These are phyloP conservation scores for Sphaerulina vaccinii DNA, from an alignment of 2,329 filamentous ascomycete species.

Conservation along the genomic window DNA sequence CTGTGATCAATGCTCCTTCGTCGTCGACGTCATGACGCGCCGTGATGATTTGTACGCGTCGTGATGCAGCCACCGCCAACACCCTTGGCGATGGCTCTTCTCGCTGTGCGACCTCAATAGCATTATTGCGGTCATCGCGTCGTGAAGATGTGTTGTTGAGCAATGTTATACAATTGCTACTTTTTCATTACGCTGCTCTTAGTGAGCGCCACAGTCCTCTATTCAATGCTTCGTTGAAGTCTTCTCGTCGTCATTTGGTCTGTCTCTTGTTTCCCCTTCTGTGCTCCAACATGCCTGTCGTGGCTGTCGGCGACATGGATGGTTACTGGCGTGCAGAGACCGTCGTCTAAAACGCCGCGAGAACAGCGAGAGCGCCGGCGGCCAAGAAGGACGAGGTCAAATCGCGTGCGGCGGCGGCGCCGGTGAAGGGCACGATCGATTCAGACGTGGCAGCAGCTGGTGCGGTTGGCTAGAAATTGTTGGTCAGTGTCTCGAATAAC, in stretches of 20 bases:
- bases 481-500: neutral
- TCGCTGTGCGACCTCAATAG: neutral
- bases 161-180: neutral
- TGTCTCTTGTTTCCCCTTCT: too few relatives aligned
- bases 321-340: too few relatives aligned
- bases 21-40: conserved; percentile 13
- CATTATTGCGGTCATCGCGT: too few relatives aligned
- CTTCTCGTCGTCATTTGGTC: neutral
- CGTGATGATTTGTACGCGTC: conserved; percentile 11
- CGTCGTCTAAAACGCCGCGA: too few relatives aligned
- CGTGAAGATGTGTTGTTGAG: too few relatives aligned
- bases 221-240: neutral
- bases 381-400: neutral
- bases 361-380: neutral
- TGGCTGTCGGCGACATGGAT: too few relatives aligned
- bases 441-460: neutral
- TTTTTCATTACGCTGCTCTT: neutral
- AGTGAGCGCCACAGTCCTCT: neutral
- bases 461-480: neutral
- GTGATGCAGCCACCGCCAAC: neutral
- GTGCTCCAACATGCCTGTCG: too few relatives aligned
- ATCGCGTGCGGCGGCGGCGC: neutral
- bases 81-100: neutral
- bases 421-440: conserved; percentile 14
- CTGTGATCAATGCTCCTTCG: conserved; percentile 8